Conservation (phyloP, 2,329 filamentous ascomycete species). For the Diplodia scrobiculata region DNA sequence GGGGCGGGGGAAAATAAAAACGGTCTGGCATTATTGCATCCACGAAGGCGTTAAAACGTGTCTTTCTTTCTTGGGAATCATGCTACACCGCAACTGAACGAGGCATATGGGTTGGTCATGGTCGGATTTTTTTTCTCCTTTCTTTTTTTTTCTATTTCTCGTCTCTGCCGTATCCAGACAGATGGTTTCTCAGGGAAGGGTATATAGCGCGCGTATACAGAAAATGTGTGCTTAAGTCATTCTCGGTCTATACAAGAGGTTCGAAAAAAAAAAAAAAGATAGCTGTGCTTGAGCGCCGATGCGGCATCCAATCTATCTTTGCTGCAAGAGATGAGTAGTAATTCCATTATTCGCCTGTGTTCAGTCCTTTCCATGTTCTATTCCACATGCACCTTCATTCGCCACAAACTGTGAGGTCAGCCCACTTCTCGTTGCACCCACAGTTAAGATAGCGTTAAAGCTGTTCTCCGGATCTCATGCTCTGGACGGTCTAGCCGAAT, state of each 20-base stretch:
- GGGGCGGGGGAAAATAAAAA: neutral
- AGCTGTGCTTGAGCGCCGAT: neutral
- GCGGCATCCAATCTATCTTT: neutral
- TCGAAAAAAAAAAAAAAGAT: neutral
- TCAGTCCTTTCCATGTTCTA: neutral
- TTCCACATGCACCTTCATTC: neutral
- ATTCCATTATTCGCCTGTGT: neutral
- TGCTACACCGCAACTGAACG: neutral
- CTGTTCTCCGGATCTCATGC: neutral
- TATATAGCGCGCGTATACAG: constrained; percentile 14
- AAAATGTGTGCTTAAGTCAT: neutral
- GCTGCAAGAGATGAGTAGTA: neutral
- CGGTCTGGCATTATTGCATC: neutral
- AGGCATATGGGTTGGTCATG: neutral
- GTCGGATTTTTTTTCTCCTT: neutral
- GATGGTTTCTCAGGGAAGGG: neutral
- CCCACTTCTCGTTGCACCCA: neutral
- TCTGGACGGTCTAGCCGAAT: too few relatives aligned
- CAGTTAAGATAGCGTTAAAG: neutral
- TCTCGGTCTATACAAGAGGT: neutral
- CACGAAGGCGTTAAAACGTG: neutral
- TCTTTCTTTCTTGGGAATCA: neutral
- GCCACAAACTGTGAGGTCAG: neutral
- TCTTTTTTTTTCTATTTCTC: neutral
- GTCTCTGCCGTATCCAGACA: neutral